A percentile compares a stretch with the other conserved stretches of the same genome.
Conservation (phyloP, 305 asterid genomes). For the Solanum chacoense region DNA sequence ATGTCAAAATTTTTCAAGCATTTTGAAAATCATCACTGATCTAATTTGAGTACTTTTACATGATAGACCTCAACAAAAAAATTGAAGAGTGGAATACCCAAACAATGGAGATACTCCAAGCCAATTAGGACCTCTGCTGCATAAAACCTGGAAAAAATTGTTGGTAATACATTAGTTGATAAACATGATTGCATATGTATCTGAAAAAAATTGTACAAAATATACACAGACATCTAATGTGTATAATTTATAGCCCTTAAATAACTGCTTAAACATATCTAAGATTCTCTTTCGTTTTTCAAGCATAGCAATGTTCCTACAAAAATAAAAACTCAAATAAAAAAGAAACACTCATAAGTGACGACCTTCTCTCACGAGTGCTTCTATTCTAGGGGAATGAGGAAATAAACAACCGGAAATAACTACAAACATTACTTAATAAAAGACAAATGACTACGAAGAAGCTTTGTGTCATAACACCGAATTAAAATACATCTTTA, state of each 20-base stretch:
- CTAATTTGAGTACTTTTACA: background rate
- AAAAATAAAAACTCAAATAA: background rate
- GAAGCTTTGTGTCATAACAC: background rate
- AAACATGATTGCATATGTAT: background rate
- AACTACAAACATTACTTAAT: background rate
- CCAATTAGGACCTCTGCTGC: conserved; percentile 89
- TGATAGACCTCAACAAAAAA: background rate
- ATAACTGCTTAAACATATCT: background rate
- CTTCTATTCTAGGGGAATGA: background rate
- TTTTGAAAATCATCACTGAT: background rate
- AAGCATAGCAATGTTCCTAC: background rate
- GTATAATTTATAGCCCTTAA: background rate
- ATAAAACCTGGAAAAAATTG: conserved; percentile 53
- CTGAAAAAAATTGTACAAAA: background rate
- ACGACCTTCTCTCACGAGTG: background rate
- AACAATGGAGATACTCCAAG: conserved; percentile 96
- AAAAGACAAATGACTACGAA: background rate
- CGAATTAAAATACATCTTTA: background rate
- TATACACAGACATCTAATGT: background rate
- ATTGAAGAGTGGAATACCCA: conserved; percentile 37
- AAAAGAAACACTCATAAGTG: background rate
- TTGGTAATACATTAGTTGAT: background rate
- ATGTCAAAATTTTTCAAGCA: background rate
- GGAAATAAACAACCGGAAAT: background rate
- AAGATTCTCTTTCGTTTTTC: background rate